Conservation (phyloP, 148 eudicot genomes). For the Fagopyrum homotropicum region DNA sequence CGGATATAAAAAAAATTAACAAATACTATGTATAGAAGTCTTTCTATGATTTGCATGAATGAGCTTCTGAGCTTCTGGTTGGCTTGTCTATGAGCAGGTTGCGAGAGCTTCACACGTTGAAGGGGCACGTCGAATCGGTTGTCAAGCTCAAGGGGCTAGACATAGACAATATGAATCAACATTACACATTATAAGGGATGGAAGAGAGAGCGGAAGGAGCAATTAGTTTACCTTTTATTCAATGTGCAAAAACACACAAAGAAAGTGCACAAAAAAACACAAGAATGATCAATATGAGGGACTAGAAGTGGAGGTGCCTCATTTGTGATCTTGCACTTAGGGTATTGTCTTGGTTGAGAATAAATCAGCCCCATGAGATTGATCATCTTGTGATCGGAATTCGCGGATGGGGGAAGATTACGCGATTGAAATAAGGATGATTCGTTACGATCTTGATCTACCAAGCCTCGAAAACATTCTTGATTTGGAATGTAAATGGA, state of each 20-base stretch:
- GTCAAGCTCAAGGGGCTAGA: slow-evolving; percentile 81
- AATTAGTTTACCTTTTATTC: background rate
- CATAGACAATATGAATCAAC: slow-evolving; percentile 48
- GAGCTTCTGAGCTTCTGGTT: background rate
- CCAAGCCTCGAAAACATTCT: background rate
- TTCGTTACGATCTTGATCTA: background rate
- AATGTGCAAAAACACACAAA: background rate
- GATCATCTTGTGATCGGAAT: background rate
- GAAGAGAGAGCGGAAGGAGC: background rate
- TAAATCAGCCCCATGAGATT: slow-evolving; percentile 5
- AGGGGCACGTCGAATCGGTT: slow-evolving; percentile 74
- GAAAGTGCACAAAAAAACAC: background rate
- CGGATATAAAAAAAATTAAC: no score
- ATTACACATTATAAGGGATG: slow-evolving; percentile 24
- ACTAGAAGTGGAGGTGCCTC: background rate
- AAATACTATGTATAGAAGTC: background rate
- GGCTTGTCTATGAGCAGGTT: slow-evolving; percentile 29
- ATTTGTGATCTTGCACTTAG: background rate
- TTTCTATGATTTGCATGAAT: background rate
- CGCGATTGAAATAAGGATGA: background rate
- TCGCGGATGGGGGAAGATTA: background rate
- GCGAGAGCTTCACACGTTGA: slow-evolving; percentile 67
- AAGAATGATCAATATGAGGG: background rate
- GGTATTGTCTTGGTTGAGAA: slow-evolving; percentile 5
- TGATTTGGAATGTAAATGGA: background rate